phyloP scores from a whole-genome alignment of 2,329 filamentous ascomycete genomes.

The Botrytis deweyae region DNA sequence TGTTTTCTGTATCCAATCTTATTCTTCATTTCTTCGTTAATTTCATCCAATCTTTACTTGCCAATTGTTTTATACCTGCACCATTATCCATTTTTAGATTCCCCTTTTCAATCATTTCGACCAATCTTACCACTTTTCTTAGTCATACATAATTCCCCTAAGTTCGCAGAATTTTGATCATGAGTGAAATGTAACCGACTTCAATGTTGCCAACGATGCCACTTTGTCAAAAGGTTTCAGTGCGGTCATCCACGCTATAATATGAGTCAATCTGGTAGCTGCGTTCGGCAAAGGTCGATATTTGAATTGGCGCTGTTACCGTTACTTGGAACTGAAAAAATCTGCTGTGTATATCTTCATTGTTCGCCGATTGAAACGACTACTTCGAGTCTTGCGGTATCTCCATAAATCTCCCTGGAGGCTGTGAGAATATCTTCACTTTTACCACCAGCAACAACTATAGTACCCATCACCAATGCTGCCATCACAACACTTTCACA shows the following conservation, averaged over 20 bases:
- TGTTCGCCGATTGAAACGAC: constrained; percentile 21
- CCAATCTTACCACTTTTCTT: constrained; percentile 18
- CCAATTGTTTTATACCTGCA: constrained; percentile 18
- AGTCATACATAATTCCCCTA: constrained; percentile 24
- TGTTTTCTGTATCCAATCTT: constrained; percentile 22
- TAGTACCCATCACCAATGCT: constrained; percentile 49
- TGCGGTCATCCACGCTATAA: constrained; percentile 20
- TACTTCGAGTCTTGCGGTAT: constrained; percentile 1
- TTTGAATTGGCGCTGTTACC: constrained; percentile 22
- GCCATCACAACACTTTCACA: constrained; percentile 46
- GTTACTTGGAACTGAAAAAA: constrained; percentile 17
- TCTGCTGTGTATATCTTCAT: constrained; percentile 12
- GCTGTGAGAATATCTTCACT: constrained; percentile 41
- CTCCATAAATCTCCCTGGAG: neutral
- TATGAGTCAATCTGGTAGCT: constrained; percentile 21
- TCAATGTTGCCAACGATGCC: constrained; percentile 18
- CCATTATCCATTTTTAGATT: constrained; percentile 25
- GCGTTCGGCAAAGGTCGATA: constrained; percentile 25
- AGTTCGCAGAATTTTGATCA: constrained; percentile 22
- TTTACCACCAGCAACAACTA: constrained; percentile 50
- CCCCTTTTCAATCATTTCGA: constrained; percentile 26
- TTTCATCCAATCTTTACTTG: constrained; percentile 23
- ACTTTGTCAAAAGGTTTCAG: constrained; percentile 20
- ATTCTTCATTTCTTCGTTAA: constrained; percentile 18
- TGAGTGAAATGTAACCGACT: constrained; percentile 20